Percentiles rank a stretch among this genome's conserved stretches.
These are phyloP conservation scores for Ceratocystis variospora DNA, from an alignment of 2,329 filamentous ascomycete genomes.

Conservation along the genomic window DNA sequence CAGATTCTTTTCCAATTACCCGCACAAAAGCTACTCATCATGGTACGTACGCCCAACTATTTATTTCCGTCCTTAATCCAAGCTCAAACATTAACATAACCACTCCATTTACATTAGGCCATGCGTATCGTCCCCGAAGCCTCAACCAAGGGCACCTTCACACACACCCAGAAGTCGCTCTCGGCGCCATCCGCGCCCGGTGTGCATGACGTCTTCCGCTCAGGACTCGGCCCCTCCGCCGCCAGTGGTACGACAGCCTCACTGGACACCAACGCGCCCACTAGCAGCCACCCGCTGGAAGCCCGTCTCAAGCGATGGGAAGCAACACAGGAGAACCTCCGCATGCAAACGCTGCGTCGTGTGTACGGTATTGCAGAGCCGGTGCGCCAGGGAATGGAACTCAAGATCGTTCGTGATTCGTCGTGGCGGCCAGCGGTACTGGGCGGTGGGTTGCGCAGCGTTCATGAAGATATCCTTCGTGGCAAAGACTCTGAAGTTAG, in stretches of 20 bases:
- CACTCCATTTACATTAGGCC: slow-evolving; percentile 40
- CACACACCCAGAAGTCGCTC: slow-evolving; percentile 46
- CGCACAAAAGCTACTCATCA: slow-evolving; percentile 6
- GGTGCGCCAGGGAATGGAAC: slow-evolving; percentile 83
- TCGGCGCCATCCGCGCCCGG: slow-evolving; percentile 83
- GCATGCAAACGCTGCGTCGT: slow-evolving; percentile 77
- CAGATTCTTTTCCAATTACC: not conserved
- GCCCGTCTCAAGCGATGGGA: slow-evolving; percentile 81
- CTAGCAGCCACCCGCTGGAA: slow-evolving; percentile 73
- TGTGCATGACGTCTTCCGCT: slow-evolving; percentile 82
- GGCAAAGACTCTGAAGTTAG: slow-evolving; percentile 63
- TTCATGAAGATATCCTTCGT: slow-evolving; percentile 81
- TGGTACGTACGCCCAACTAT: slow-evolving; percentile 6
- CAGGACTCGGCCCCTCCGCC: slow-evolving; percentile 56
- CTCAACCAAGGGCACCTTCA: slow-evolving; percentile 50
- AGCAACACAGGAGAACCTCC: slow-evolving; percentile 70
- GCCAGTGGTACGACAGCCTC: slow-evolving; percentile 33
- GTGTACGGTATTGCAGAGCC: slow-evolving; percentile 89
- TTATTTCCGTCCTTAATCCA: not conserved
- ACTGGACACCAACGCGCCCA: slow-evolving; percentile 31
- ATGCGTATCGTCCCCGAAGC: slow-evolving; percentile 75
- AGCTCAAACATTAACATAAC: slow-evolving; percentile 11
- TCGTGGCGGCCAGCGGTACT: slow-evolving; percentile 67
- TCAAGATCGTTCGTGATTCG: slow-evolving; percentile 69
- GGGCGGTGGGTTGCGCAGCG: slow-evolving; percentile 42